Conservation (phyloP, 805 yeast genomes). For the Ogataea ganodermae region DNA sequence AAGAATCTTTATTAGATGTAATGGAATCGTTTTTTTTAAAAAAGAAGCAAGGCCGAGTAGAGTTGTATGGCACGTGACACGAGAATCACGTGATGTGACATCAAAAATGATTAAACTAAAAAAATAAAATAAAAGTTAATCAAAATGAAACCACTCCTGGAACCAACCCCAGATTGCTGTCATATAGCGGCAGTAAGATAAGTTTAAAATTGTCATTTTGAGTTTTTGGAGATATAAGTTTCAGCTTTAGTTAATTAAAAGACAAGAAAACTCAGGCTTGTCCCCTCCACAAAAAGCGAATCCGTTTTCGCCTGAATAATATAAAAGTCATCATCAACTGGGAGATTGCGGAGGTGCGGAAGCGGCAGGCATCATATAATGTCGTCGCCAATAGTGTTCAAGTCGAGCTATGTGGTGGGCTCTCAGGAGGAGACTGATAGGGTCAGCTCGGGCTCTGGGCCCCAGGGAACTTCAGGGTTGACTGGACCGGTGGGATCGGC, state of each 20-base stretch:
- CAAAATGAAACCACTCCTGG: background rate
- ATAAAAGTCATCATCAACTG: background rate
- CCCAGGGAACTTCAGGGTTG: too few species aligned
- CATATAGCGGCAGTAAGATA: conserved; percentile 6
- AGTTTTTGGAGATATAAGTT: too few species aligned
- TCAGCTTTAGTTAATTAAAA: too few species aligned
- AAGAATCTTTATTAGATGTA: background rate
- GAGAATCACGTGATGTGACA: too few species aligned
- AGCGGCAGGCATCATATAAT: conserved; percentile 6
- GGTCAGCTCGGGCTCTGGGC: too few species aligned
- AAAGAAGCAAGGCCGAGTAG: background rate
- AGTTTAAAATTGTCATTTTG: background rate
- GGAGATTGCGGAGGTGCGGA: conserved; percentile 6
- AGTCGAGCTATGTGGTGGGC: conserved; percentile 11
- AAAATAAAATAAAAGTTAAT: too few species aligned
- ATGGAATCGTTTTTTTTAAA: conserved; percentile 4
- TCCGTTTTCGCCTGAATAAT: background rate
- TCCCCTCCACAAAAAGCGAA: background rate
- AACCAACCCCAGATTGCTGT: conserved; percentile 8
- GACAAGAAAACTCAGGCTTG: background rate
- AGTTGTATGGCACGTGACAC: background rate
- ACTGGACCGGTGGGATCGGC: background rate
- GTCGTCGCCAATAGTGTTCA: conserved; percentile 20
- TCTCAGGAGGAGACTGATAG: background rate
- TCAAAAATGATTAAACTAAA: too few species aligned